Conservation (phyloP, 306 rosid genomes). For the Casuarina cunninghamiana region DNA sequence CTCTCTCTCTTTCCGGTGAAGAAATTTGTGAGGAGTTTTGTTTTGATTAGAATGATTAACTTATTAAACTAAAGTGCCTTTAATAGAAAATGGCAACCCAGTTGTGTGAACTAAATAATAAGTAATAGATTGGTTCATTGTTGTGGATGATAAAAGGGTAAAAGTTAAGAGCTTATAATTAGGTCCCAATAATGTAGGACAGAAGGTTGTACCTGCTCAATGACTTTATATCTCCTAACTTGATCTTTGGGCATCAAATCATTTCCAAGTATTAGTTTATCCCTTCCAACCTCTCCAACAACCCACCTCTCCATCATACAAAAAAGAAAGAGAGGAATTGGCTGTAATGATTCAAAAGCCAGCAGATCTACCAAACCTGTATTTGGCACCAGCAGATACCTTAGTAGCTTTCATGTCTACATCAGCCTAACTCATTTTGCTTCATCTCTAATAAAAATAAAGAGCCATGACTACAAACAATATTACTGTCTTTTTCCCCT, state of each 20-base stretch:
- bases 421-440: conserved; percentile 15
- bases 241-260: conserved; percentile 9
- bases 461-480: neutral
- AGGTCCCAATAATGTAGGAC: neutral
- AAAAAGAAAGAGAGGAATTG: neutral
- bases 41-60: no score
- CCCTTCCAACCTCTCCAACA: neutral
- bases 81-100: no score
- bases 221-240: neutral
- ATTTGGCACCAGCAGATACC: conserved; percentile 6
- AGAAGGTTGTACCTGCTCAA: neutral
- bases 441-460: conserved; percentile 10
- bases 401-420: conserved; percentile 1
- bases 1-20: no score
- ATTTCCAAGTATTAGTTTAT: conserved; percentile 11
- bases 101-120: no score
- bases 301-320: neutral
- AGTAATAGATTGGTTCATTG: no score
- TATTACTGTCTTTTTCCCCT: neutral
- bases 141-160: no score
- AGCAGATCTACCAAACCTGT: conserved; percentile 31
- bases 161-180: neutral
- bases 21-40: no score
- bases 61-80: no score
- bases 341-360: neutral